phyloP scores from a whole-genome alignment of 139 green algal genomes.

The Diplosphaera chodatii region DNA sequence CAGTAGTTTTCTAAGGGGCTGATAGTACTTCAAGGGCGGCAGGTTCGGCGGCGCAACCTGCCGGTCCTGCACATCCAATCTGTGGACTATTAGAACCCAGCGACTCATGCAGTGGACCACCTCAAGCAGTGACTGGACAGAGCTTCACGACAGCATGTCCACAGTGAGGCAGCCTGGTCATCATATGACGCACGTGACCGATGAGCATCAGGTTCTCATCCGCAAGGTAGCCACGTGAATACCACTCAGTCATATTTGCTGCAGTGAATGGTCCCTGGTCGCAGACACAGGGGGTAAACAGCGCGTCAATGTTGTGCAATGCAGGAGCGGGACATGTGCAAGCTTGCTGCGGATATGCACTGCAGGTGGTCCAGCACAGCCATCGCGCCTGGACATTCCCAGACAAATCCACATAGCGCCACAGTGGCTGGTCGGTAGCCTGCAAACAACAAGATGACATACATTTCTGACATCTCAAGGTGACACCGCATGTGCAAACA shows the following conservation, averaged over 20 bases:
- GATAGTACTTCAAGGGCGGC: not conserved
- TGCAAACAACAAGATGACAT: not conserved
- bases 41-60: not conserved
- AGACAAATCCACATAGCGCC: not conserved
- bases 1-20: not conserved
- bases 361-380: not conserved
- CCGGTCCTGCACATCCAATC: not conserved
- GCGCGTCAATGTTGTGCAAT: no score
- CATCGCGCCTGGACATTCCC: not conserved
- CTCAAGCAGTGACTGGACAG: no score
- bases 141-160: no score
- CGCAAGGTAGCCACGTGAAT: not conserved
- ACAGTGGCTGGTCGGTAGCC: not conserved
- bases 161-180: no score
- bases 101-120: no score
- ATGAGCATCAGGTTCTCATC: not conserved
- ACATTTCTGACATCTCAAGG: no score
- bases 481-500: no score
- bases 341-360: no score
- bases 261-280: not conserved
- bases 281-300: no score
- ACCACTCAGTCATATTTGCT: not conserved
- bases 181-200: not conserved
- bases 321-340: no score
- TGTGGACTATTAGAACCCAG: no score